phyloP scores from a whole-genome alignment of 768 basidiomycete genomes.

The Lanmaoa pseudosensibilis region DNA sequence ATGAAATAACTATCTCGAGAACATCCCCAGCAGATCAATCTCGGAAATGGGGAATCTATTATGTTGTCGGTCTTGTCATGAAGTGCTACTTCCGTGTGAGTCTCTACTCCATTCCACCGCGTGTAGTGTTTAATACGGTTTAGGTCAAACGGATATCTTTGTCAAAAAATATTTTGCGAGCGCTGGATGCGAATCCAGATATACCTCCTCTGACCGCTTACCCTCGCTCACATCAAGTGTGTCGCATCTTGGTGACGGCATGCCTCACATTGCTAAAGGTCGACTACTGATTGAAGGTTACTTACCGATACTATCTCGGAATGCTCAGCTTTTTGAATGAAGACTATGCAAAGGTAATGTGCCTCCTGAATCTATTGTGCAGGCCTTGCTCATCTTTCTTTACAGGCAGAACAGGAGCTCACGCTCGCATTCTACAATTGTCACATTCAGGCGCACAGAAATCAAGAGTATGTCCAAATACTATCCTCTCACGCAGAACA shows the following conservation, averaged over 20 bases:
- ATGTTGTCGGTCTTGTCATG: slow-evolving; percentile 84
- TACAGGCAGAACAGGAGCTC: slow-evolving; percentile 81
- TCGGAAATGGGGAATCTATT: slow-evolving; percentile 90
- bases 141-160: slow-evolving; percentile 91
- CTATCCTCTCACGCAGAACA: neutral
- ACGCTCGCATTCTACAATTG: slow-evolving; percentile 86
- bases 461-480: slow-evolving; percentile 70
- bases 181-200: slow-evolving; percentile 81
- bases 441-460: slow-evolving; percentile 62
- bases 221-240: slow-evolving; percentile 84
- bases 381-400: neutral
- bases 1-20: slow-evolving; percentile 33
- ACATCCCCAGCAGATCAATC: slow-evolving; percentile 70
- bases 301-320: slow-evolving; percentile 92
- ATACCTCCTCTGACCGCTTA: slow-evolving; percentile 75
- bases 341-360: slow-evolving; percentile 73
- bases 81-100: slow-evolving; percentile 93
- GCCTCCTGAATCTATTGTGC: neutral
- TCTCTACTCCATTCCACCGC: slow-evolving; percentile 8
- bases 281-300: slow-evolving; percentile 58
- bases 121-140: neutral
- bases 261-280: slow-evolving; percentile 7
- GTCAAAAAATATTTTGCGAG: slow-evolving; percentile 88
- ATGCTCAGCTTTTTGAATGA: slow-evolving; percentile 94
- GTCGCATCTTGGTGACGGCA: slow-evolving; percentile 17